Evolutionary conservation across 2,329 filamentous ascomycete genomes (phyloP), one percentile per base, ranked within the genome.

Genomic region (Neurospora sp.): DNA sequence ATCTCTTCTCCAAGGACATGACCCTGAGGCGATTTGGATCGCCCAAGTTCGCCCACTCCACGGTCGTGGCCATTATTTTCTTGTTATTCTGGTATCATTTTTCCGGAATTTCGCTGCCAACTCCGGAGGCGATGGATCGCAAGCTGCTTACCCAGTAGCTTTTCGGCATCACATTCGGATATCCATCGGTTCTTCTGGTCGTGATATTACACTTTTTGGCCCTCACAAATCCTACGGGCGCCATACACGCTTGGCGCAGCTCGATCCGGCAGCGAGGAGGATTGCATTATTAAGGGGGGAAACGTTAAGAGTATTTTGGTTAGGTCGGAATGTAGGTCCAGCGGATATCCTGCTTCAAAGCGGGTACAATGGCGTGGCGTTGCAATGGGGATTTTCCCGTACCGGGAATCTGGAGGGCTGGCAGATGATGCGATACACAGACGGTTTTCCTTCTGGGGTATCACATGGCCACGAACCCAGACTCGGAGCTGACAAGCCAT

Each of bases 41-140:
- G 10, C 76, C 77, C 28, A 79, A 78, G 4, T 85, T 85, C 71
- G 73, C 81, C 62, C 81, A 83, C n/a, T 76, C 80, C 12, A 75
- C 82, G n/a, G 66, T 83, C 15, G 81, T 85, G 71, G 79, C 82
- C 12, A 75, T 80, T 43, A 74, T 82, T 52, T 80, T 83, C 46
- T 73, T 83, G 40, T 69, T 81, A 19, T 72, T 86, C 68, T 86
- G 83, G 82, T 62, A 62, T 33, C 72, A 82, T 15, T 66, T 81
- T 33, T 82, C 81, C 2, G 78, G 82, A 4, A 75, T 62, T 10
- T 17, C 52, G 28, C 28, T 62, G 28, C 52, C 52, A 36, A 36
- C 23, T n/a, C 8, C 52, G 12, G 52, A 62, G 12, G 28, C 52
- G 23, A 15, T 36, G 52, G 52, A 62, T 62, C 52, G 28, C 52